Base-by-base conservation (phyloP, 352 stramenopile genomes). In the Globisporangium paroecandrum region DNA sequence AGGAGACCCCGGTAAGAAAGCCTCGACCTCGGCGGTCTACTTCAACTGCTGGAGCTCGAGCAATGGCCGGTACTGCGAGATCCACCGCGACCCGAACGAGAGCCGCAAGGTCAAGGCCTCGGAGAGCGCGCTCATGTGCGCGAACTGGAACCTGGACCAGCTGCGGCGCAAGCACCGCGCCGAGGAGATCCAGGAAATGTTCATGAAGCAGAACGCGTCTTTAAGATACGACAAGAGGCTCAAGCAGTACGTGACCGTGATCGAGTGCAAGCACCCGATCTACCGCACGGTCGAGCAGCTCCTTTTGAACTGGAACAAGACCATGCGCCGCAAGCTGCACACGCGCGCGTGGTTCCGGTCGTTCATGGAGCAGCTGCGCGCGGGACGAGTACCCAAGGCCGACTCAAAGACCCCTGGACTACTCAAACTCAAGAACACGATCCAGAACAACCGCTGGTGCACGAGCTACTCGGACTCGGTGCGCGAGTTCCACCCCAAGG, bases 21-120 rank as follows among this genome's bases (percentile, higher is more conserved):
- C 47, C 13, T 20, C 32, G 2, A 54, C 49, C 7, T 41, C 56
- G 2, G 69, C 56, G 7, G 71, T 91, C 5, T 98, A 93, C 71
- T 98, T 98, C 74, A 97, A 96, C 60, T 98, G 94, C 77, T 98
- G 94, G 94, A 97, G 87, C 51, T 85, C 92, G 10, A 96, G 90
- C 59, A 94, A 82, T 29, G 79, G 87, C 24, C 94, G 89, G 20
- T 70, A 83, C 66, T 98, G 76, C 69, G 96, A 91, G 12, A 59
- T 79, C 6, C 84, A 92, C 58, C 46, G 66, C 22, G 82, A 85
- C 34, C 72, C 83, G 8, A 79, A 72, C 47, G 77, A 86, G 18
- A 79, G 65, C 20, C 85, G 77, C 15, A 84, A 84, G 24, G 71
- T 90, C 25, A 78, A 78, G 32, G 64, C 74, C 29, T 71, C 78